phyloP scores from a whole-genome alignment of 148 eudicot genomes.

The Polygonum aviculare region DNA sequence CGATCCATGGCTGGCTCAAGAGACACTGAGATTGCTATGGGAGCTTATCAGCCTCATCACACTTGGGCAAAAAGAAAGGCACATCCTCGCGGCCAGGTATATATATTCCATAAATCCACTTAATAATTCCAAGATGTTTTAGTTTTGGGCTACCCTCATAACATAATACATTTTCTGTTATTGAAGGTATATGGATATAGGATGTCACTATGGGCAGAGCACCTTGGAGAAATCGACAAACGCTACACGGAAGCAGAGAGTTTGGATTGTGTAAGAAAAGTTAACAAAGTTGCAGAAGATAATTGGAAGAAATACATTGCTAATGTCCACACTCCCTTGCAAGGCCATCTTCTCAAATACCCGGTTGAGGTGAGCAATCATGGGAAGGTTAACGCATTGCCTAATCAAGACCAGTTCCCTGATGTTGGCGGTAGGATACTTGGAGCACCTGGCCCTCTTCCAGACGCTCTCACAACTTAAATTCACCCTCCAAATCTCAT shows the following conservation, averaged over 20 bases:
- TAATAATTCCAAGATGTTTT: background rate
- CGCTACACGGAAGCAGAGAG: slow-evolving; percentile 33
- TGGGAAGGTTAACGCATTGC: slow-evolving; percentile 33
- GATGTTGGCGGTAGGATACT: slow-evolving; percentile 53
- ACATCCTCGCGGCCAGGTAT: slow-evolving; percentile 56
- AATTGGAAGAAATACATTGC: slow-evolving; percentile 43
- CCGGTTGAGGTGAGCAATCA: slow-evolving; percentile 25
- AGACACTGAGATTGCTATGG: slow-evolving; percentile 70
- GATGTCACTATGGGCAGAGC: slow-evolving; percentile 73
- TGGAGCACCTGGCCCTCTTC: slow-evolving; percentile 37
- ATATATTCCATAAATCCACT: background rate
- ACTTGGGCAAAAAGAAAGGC: slow-evolving; percentile 38
- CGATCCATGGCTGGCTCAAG: slow-evolving; percentile 61
- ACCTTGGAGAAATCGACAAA: slow-evolving; percentile 37
- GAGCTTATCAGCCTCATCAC: slow-evolving; percentile 50
- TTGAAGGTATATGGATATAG: slow-evolving; percentile 56
- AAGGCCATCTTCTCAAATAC: slow-evolving; percentile 49
- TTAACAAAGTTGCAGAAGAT: slow-evolving; percentile 34
- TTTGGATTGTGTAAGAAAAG: slow-evolving; percentile 29
- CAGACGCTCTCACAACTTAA: slow-evolving; percentile 49
- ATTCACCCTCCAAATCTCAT: background rate
- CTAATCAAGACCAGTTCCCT: slow-evolving; percentile 36
- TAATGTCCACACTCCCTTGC: slow-evolving; percentile 27
- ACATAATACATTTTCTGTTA: no score
- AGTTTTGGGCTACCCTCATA: background rate